Percentiles rank a stretch among this genome's conserved stretches.
Evolutionary conservation across 768 basidiomycete genomes (phyloP).

Genomic region (Calocybe cyanea): DNA sequence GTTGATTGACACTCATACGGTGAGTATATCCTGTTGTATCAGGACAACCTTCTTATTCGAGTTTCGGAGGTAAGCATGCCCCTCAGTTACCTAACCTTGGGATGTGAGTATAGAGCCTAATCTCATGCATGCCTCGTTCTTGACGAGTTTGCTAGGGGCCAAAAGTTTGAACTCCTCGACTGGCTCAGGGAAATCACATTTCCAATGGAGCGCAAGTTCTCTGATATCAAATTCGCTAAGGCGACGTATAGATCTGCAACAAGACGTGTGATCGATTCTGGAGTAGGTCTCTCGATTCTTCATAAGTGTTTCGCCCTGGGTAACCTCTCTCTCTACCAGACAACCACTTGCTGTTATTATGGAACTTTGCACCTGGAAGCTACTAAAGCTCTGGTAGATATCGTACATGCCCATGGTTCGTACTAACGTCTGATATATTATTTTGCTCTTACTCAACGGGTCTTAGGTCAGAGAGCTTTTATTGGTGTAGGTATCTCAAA

Average conservation of each 20-base stretch:
- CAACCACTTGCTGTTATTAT: constrained; percentile 93
- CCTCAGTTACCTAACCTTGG: constrained; percentile 77
- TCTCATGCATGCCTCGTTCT: background rate
- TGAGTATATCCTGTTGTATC: too few relatives aligned
- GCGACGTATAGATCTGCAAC: constrained; percentile 71
- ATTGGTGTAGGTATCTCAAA: constrained; percentile 61
- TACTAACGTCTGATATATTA: background rate
- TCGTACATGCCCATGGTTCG: constrained; percentile 59
- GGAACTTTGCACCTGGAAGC: constrained; percentile 77
- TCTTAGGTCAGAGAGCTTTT: constrained; percentile 74
- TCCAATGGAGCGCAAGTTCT: constrained; percentile 79
- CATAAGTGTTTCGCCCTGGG: constrained; percentile 1
- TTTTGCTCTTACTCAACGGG: background rate
- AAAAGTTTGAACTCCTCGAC: constrained; percentile 81
- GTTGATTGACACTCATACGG: constrained; percentile 89
- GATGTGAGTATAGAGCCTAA: constrained; percentile 35
- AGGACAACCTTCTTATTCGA: background rate
- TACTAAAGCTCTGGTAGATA: constrained; percentile 78
- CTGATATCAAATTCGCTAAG: constrained; percentile 64
- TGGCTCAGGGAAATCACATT: constrained; percentile 88
- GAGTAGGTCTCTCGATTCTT: constrained; percentile 49
- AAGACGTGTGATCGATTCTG: constrained; percentile 62
- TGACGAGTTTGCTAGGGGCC: constrained; percentile 51
- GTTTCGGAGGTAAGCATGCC: constrained; percentile 70
- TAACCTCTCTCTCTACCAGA: constrained; percentile 43